Evolutionary conservation across 2,329 filamentous ascomycete genomes (phyloP).

Genomic region (Nemania sp.): DNA sequence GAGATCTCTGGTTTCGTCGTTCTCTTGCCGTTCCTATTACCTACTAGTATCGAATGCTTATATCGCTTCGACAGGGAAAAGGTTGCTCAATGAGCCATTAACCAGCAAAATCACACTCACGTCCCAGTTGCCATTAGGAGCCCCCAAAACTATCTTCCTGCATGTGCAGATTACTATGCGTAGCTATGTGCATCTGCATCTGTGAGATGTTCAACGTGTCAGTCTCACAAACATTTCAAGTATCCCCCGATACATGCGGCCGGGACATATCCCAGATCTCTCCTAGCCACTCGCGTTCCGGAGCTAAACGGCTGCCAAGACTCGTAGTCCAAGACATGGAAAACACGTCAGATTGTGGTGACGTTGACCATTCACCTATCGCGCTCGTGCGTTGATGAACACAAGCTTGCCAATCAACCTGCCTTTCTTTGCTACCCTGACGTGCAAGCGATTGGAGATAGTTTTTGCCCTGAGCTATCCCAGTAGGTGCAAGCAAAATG

Average conservation of each 20-base stretch:
- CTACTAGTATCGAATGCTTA: conserved; percentile 13
- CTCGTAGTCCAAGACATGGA: conserved; percentile 25
- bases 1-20: not conserved
- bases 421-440: conserved; percentile 3
- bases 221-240: conserved; percentile 45
- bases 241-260: conserved; percentile 39
- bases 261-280: conserved; percentile 22
- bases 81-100: conserved; percentile 14
- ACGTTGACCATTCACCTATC: conserved; percentile 12
- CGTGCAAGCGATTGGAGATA: conserved; percentile 18
- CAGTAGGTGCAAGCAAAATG: conserved; percentile 1
- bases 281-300: conserved; percentile 32
- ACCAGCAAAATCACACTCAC: conserved; percentile 3
- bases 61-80: not conserved
- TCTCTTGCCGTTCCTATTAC: not conserved
- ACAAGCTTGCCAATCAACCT: conserved; percentile 16
- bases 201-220: conserved; percentile 51
- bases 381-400: conserved; percentile 17
- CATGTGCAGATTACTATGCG: conserved; percentile 40
- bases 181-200: too few species aligned
- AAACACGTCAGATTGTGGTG: conserved; percentile 37
- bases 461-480: conserved; percentile 10
- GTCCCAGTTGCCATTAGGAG: conserved; percentile 38
- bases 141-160: conserved; percentile 43
- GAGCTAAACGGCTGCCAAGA: conserved; percentile 27